Evolutionary conservation across 1,284 basidiomycete genomes (phyloP).

Genomic region (Naganishia sp.): DNA sequence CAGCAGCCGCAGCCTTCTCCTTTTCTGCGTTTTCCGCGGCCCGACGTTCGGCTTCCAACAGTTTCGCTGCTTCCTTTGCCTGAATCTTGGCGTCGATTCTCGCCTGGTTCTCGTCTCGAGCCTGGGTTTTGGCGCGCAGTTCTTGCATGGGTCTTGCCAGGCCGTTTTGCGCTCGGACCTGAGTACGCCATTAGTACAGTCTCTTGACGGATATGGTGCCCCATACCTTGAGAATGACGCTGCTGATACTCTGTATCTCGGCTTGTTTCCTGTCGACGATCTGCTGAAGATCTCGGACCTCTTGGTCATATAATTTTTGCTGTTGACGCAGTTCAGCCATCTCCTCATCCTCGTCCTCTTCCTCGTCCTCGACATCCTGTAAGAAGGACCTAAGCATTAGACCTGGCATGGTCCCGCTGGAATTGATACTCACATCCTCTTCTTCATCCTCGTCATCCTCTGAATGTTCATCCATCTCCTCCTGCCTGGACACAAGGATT

Average conservation of each 20-base stretch:
- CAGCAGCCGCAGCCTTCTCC: conserved; percentile 22
- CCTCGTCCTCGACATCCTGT: conserved; percentile 37
- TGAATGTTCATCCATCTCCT: conserved; percentile 40
- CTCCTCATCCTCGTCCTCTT: conserved; percentile 37
- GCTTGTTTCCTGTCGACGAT: conserved; percentile 78
- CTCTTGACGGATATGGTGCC: background rate
- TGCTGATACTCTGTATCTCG: conserved; percentile 76
- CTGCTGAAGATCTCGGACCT: conserved; percentile 79
- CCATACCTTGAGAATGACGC: conserved; percentile 76
- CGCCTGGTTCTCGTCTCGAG: conserved; percentile 27
- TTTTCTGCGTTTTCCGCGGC: conserved; percentile 24
- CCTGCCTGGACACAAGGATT: conserved; percentile 43
- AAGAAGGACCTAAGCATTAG: background rate
- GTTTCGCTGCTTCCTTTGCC: conserved; percentile 25
- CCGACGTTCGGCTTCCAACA: conserved; percentile 16
- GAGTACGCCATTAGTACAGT: background rate
- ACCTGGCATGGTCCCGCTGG: background rate
- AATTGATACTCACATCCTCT: conserved; percentile 51
- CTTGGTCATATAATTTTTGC: conserved; percentile 75
- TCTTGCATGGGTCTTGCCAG: conserved; percentile 53
- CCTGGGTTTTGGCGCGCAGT: conserved; percentile 74
- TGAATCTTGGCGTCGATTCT: conserved; percentile 24
- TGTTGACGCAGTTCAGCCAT: conserved; percentile 58
- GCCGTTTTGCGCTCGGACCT: conserved; percentile 11
- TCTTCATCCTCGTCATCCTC: conserved; percentile 54